Conservation (phyloP, 257 asterid species). For the Nicotiana benthamiana region DNA sequence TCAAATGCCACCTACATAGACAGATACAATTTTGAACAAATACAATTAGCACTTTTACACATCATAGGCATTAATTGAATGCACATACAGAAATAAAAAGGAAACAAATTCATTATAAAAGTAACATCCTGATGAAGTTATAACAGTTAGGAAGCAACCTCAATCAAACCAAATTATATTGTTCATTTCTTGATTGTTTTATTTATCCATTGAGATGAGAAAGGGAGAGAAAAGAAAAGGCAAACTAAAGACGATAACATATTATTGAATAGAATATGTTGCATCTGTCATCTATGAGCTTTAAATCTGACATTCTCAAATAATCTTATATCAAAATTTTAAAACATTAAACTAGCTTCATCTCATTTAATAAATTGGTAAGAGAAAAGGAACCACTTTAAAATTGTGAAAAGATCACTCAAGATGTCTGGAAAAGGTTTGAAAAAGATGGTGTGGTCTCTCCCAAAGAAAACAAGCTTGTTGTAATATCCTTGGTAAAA, state of each 20-base stretch:
- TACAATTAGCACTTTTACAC: not conserved
- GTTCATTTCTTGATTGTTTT: too few species aligned
- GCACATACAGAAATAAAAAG: not conserved
- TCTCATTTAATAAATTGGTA: conserved; percentile 19
- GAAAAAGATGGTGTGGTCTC: not conserved
- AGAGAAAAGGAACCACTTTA: conserved; percentile 3
- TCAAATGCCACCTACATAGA: not conserved
- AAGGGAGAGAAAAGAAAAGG: too few species aligned
- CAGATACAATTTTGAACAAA: not conserved
- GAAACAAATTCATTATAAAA: not conserved
- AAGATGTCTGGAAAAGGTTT: not conserved
- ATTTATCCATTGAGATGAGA: too few species aligned
- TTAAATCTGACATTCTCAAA: too few species aligned
- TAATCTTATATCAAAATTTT: too few species aligned
- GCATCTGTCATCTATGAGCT: too few species aligned
- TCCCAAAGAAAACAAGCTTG: not conserved
- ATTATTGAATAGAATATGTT: too few species aligned
- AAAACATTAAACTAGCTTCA: too few species aligned
- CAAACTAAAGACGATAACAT: too few species aligned
- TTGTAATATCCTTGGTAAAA: not conserved
- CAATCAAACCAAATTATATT: not conserved
- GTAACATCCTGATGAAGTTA: not conserved
- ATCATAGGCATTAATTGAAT: not conserved
- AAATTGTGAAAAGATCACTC: not conserved
- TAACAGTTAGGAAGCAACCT: not conserved